Conservation (phyloP, 441 rosid species). For the Brassica balearica region DNA sequence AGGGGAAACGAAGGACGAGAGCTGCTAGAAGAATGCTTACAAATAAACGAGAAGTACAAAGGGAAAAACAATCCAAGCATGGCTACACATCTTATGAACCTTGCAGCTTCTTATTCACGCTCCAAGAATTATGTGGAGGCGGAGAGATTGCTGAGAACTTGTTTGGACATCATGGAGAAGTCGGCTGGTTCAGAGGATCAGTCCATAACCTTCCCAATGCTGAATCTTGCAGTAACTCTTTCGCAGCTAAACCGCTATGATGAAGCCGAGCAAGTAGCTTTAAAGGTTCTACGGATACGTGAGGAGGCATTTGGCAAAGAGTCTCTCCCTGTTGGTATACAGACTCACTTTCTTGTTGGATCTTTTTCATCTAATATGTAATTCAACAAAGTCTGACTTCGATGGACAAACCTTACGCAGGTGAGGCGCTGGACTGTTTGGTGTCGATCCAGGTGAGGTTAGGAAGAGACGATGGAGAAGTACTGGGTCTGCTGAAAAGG, state of each 20-base stretch:
- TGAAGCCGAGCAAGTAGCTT: constrained; percentile 74
- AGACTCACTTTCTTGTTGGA: constrained; percentile 13
- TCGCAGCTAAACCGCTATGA: constrained; percentile 22
- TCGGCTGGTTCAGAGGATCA: constrained; percentile 66
- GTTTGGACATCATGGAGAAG: constrained; percentile 17
- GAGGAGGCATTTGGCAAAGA: constrained; percentile 15
- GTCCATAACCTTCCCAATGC: constrained; percentile 77
- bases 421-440: constrained; percentile 88
- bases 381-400: constrained; percentile 5
- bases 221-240: constrained; percentile 77
- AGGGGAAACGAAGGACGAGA: constrained; percentile 90
- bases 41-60: constrained; percentile 51
- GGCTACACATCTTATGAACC: constrained; percentile 12
- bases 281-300: constrained; percentile 16
- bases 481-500: constrained; percentile 60
- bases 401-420: constrained; percentile 44
- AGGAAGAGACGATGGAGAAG: constrained; percentile 55
- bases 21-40: constrained; percentile 81
- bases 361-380: neutral
- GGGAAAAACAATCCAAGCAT: neutral
- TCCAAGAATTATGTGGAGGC: neutral
- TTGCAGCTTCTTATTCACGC: constrained; percentile 6
- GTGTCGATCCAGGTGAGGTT: constrained; percentile 66
- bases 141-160: neutral
- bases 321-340: constrained; percentile 71